Percentiles rank a stretch among this genome's conserved stretches.
phyloP scores from a whole-genome alignment of 2,329 filamentous ascomycete species.

The Exophiala sideris region DNA sequence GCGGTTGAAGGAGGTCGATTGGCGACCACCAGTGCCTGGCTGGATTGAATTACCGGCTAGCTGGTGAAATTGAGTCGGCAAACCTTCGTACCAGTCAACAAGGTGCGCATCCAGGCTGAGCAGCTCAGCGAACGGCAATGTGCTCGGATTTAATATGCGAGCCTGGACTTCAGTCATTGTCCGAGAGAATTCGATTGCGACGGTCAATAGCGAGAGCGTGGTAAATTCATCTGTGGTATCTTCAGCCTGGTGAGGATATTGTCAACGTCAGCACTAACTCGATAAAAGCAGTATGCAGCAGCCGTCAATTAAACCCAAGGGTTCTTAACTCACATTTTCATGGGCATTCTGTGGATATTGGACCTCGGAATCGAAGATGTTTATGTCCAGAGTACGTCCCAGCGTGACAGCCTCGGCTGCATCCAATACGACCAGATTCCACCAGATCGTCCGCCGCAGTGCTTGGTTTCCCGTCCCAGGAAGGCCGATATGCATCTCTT shows the following conservation, averaged over 20 bases:
- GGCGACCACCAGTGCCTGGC: no score
- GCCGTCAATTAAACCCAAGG: no score
- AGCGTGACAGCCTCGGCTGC: slow-evolving; percentile 13
- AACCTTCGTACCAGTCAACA: slow-evolving; percentile 14
- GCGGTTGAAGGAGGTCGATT: not conserved
- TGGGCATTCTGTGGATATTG: slow-evolving; percentile 1
- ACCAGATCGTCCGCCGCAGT: slow-evolving; percentile 24
- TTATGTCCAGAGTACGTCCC: slow-evolving; percentile 9
- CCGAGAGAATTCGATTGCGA: slow-evolving; percentile 12
- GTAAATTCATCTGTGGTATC: not conserved
- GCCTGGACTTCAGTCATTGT: slow-evolving; percentile 13
- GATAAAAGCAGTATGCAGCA: no score
- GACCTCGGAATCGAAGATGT: slow-evolving; percentile 10
- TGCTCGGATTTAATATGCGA: slow-evolving; percentile 1
- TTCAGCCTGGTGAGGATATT: not conserved
- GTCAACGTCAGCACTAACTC: no score
- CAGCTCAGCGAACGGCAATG: slow-evolving; percentile 7
- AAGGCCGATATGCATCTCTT: slow-evolving; percentile 9
- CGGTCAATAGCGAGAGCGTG: slow-evolving; percentile 2
- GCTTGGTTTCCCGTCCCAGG: slow-evolving; percentile 24
- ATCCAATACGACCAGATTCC: slow-evolving; percentile 16
- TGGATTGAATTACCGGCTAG: not conserved
- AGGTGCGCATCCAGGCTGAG: slow-evolving; percentile 16
- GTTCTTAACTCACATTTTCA: slow-evolving; percentile 2
- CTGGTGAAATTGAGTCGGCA: slow-evolving; percentile 9